Conservation (phyloP, 2,329 filamentous ascomycete species). For the Aspergillus sp. region DNA sequence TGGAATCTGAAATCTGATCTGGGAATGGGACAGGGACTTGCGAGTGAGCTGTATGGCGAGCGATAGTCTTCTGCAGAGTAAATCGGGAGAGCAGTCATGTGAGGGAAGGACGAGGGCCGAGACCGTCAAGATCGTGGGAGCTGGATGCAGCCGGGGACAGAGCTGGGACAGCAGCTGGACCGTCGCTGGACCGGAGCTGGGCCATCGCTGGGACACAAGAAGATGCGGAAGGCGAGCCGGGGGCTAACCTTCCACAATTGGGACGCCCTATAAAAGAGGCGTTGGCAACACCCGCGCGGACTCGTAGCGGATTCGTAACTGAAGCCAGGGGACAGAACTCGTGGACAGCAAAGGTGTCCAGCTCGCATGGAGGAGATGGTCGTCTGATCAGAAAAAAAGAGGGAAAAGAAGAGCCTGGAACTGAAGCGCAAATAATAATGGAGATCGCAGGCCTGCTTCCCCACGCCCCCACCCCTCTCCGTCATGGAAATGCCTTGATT, state of each 20-base stretch:
- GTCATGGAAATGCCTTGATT: slow-evolving; percentile 16
- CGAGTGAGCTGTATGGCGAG: neutral
- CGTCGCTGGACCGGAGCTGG: neutral
- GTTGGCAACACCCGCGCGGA: neutral
- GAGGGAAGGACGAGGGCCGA: neutral
- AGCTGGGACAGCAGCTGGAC: no score
- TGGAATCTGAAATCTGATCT: neutral
- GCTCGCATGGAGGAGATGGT: slow-evolving; percentile 16
- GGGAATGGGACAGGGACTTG: neutral
- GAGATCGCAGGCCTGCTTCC: slow-evolving; percentile 14
- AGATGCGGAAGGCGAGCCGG: neutral
- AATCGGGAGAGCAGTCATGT: neutral
- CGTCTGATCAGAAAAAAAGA: slow-evolving; percentile 27
- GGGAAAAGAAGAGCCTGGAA: slow-evolving; percentile 11
- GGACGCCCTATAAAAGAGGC: neutral
- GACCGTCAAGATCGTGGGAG: neutral
- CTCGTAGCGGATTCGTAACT: neutral
- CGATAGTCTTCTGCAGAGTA: slow-evolving; percentile 5
- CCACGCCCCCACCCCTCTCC: slow-evolving; percentile 29
- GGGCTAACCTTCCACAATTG: neutral
- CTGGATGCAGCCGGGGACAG: no score
- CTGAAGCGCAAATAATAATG: slow-evolving; percentile 8
- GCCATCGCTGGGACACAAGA: neutral
- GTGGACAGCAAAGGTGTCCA: neutral
- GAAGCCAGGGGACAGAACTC: slow-evolving; percentile 15